phyloP scores from a whole-genome alignment of 2,329 filamentous ascomycete species.

The Canariomyces notabilis region DNA sequence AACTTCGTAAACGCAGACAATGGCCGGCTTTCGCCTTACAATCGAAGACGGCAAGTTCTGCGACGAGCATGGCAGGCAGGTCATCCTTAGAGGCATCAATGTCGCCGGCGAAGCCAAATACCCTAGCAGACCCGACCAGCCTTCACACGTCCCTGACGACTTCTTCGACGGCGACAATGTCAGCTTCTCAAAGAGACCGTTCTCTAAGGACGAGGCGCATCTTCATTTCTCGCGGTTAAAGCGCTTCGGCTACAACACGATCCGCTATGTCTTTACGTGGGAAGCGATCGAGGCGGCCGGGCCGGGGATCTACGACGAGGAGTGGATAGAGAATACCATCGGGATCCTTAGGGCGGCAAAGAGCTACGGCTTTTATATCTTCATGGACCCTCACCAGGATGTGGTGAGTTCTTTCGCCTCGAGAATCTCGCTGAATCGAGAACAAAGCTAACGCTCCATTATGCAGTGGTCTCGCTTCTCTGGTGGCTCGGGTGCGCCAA shows the following conservation, averaged over 20 bases:
- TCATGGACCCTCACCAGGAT: conserved; percentile 99
- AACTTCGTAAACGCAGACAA: conserved; percentile 32
- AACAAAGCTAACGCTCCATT: conserved; percentile 10
- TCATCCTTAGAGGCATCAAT: conserved; percentile 90
- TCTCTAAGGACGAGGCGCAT: conserved; percentile 75
- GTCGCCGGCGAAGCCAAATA: conserved; percentile 87
- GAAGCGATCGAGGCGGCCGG: conserved; percentile 94
- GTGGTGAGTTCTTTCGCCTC: conserved; percentile 55
- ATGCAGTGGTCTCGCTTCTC: conserved; percentile 84
- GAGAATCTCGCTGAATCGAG: neutral
- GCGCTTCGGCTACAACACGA: conserved; percentile 91
- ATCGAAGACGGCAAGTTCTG: conserved; percentile 85
- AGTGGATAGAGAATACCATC: conserved; percentile 89
- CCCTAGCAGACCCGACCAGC: conserved; percentile 72
- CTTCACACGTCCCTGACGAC: conserved; percentile 68
- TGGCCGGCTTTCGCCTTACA: conserved; percentile 70
- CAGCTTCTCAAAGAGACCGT: conserved; percentile 82
- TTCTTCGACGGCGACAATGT: conserved; percentile 95
- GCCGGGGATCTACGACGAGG: conserved; percentile 87
- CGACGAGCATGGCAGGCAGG: conserved; percentile 74
- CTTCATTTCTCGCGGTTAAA: conserved; percentile 80
- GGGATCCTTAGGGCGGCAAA: conserved; percentile 77
- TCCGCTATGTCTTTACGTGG: conserved; percentile 97
- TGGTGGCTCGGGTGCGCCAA: conserved; percentile 88
- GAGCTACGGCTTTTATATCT: conserved; percentile 88